Conservation (phyloP, 2,329 filamentous ascomycete genomes). For the Triangularia setosa region DNA sequence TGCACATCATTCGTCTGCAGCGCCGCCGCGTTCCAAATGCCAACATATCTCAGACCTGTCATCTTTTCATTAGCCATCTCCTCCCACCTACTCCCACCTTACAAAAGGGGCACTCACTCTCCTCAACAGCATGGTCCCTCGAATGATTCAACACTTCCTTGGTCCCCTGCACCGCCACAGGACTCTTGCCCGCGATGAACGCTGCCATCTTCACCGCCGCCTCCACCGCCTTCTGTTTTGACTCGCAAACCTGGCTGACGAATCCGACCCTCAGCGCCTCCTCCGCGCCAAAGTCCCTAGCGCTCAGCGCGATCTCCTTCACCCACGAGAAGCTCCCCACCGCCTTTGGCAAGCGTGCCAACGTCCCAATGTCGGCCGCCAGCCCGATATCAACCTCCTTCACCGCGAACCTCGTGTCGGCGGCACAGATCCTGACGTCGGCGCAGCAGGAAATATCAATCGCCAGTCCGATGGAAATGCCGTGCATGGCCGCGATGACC, state of each 20-base stretch:
- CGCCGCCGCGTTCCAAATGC: conserved; percentile 81
- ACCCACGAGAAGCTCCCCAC: conserved; percentile 71
- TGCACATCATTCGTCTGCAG: conserved; percentile 77
- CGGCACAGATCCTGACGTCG: conserved; percentile 65
- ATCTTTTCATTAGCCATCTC: too few species aligned
- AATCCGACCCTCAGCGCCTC: conserved; percentile 70
- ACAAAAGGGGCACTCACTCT: too few species aligned
- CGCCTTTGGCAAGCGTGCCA: conserved; percentile 68
- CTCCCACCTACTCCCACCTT: too few species aligned
- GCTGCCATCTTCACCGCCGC: conserved; percentile 61
- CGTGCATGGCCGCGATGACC: conserved; percentile 78
- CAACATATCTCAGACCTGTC: conserved; percentile 77
- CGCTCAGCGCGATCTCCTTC: conserved; percentile 72
- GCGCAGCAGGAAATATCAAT: conserved; percentile 69
- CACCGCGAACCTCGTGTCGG: conserved; percentile 61
- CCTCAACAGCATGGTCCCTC: conserved; percentile 70
- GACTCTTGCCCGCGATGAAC: conserved; percentile 74
- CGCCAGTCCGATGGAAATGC: conserved; percentile 70
- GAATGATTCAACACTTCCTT: conserved; percentile 84
- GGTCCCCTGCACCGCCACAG: conserved; percentile 80
- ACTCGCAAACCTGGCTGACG: conserved; percentile 60
- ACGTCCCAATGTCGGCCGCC: conserved; percentile 74
- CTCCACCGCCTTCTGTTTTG: conserved; percentile 59
- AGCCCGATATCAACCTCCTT: conserved; percentile 82
- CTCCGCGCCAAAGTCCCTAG: conserved; percentile 62